Evolutionary conservation across 768 basidiomycete genomes (phyloP).

Genomic region (Basidioascus undulatus): DNA sequence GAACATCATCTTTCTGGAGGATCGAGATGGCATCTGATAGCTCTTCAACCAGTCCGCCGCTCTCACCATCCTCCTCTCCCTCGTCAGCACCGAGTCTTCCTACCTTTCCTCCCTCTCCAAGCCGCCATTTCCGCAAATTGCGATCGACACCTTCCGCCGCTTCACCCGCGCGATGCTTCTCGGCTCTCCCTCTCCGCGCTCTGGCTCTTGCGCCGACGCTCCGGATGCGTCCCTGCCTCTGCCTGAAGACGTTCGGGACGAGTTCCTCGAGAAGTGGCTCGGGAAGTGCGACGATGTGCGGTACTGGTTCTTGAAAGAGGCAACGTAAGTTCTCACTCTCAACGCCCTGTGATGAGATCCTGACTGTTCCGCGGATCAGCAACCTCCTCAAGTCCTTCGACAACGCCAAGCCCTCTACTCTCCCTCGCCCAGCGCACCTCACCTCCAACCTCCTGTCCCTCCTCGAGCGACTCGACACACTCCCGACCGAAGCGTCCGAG

Average conservation of each 20-base stretch:
- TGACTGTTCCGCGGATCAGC: slow-evolving; percentile 11
- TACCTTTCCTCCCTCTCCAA: slow-evolving; percentile 35
- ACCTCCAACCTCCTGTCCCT: slow-evolving; percentile 30
- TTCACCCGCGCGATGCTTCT: not conserved
- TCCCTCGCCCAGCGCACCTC: slow-evolving; percentile 13
- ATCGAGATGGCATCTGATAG: slow-evolving; percentile 2
- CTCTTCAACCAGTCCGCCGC: slow-evolving; percentile 31
- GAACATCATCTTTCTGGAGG: not conserved
- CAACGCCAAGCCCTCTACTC: slow-evolving; percentile 13
- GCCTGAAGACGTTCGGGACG: slow-evolving; percentile 23
- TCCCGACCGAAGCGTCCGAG: slow-evolving; percentile 45
- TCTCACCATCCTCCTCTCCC: slow-evolving; percentile 47
- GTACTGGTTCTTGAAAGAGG: slow-evolving; percentile 66
- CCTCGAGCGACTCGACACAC: slow-evolving; percentile 41
- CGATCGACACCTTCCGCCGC: not conserved
- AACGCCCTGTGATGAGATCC: not conserved
- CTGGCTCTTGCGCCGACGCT: not conserved
- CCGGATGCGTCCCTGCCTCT: too few species aligned
- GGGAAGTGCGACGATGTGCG: slow-evolving; percentile 58
- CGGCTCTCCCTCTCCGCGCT: slow-evolving; percentile 21
- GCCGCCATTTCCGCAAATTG: slow-evolving; percentile 44
- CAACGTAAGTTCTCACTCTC: slow-evolving; percentile 29
- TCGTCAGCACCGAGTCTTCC: slow-evolving; percentile 54
- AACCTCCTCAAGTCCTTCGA: slow-evolving; percentile 14
- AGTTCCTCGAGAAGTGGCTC: slow-evolving; percentile 48